These are phyloP conservation scores for Colletotrichum sp. DNA, from an alignment of 2,329 filamentous ascomycete genomes.

Conservation along the genomic window DNA sequence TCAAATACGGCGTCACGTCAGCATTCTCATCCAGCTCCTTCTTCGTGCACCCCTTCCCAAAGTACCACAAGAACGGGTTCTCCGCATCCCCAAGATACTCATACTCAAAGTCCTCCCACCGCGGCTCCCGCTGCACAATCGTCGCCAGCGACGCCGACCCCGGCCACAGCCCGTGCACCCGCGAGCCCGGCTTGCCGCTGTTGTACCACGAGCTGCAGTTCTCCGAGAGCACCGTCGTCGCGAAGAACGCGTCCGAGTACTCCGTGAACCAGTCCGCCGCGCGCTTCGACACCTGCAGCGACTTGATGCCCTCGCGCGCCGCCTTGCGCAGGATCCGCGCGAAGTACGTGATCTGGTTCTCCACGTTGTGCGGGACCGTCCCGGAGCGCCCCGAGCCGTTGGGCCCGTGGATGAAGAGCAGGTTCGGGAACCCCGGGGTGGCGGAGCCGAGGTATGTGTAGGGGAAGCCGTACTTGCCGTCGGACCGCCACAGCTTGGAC, in stretches of 20 bases:
- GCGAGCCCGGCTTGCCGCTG: slow-evolving; percentile 62
- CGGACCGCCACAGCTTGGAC: slow-evolving; percentile 58
- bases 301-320: slow-evolving; percentile 67
- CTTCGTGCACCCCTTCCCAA: slow-evolving; percentile 71
- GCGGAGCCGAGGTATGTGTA: slow-evolving; percentile 71
- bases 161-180: slow-evolving; percentile 74
- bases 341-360: slow-evolving; percentile 69
- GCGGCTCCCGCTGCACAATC: slow-evolving; percentile 56
- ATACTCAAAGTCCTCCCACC: slow-evolving; percentile 63
- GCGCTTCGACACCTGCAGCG: slow-evolving; percentile 58
- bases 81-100: slow-evolving; percentile 46
- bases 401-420: slow-evolving; percentile 69
- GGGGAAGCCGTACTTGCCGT: slow-evolving; percentile 63
- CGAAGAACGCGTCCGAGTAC: slow-evolving; percentile 63
- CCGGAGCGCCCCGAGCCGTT: slow-evolving; percentile 65
- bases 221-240: slow-evolving; percentile 59
- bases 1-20: slow-evolving; percentile 70
- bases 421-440: slow-evolving; percentile 70
- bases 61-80: slow-evolving; percentile 64
- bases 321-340: slow-evolving; percentile 73
- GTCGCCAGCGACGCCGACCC: slow-evolving; percentile 69
- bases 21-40: slow-evolving; percentile 60
- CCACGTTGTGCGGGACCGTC: slow-evolving; percentile 70
- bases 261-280: slow-evolving; percentile 70
- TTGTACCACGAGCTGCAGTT: slow-evolving; percentile 78